Base-by-base conservation (phyloP, 805 yeast genomes). In the Cyberlindnera americana region DNA sequence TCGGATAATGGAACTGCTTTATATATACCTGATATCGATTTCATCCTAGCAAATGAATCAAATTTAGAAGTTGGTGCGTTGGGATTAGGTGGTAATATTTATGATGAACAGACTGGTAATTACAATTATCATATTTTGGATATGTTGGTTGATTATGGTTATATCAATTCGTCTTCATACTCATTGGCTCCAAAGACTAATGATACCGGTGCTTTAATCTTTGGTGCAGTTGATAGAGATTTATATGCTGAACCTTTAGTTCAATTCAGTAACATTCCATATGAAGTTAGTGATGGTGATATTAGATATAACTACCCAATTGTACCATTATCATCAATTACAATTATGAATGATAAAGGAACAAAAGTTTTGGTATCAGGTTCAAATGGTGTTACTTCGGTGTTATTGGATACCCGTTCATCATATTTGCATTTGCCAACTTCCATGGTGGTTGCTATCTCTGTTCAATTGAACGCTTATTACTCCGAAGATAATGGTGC, bases 381-480 rank as follows among this genome's bases (percentile, higher is more conserved):
- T 9, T 24, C 8, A 10, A 19, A 21, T 19, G 21, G 33, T 3
- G 17, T 15, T 1, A n/a, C 33, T 18, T 83, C 89, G 0, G 81
- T 78, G 0, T 39, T 82, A 5, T 53, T 83, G 16, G 88, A 83
- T 53, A 64, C 85, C 1, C 65, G 86, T 40, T 64, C 70, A 29
- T 46, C 59, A 10, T 73, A 60, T 55, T 68, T 67, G 21, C 72
- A 65, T 53, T 56, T 84, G 25, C 91, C 91, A 0, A 60, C 71
- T 29, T 70, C 72, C 33, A 55, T 75, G 5, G 63, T 84, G 29
- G 67, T 83, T 36, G 75, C 74, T 48, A 59, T 84, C 22, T 87
- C 90, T 0, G 67, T 83, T 19, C 90, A 84, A 59, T 62, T 81
- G 28, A 79, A 80, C 52, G 91, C 91, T 0, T 73, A 69, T 46